A percentile compares a stretch with the other conserved stretches of the same genome.
Evolutionary conservation across 192 early-diverging fungal genomes (phyloP).

Genomic region (Podila clonocystis): DNA sequence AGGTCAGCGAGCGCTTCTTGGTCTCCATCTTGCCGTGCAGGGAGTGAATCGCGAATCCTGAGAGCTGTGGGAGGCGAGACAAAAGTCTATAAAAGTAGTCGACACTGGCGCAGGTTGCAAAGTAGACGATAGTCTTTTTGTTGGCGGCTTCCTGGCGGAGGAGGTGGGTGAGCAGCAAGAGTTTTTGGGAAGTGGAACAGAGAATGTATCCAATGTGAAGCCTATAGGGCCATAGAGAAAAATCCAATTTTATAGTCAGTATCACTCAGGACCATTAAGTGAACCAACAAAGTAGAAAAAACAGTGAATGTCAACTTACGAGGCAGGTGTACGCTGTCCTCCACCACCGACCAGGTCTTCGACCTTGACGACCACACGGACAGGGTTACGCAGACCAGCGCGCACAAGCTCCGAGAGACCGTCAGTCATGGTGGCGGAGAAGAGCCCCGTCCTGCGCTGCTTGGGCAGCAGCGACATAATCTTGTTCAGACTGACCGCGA

Average conservation of each 20-base stretch:
- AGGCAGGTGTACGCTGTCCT: slow-evolving; percentile 71
- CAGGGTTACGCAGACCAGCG: slow-evolving; percentile 93
- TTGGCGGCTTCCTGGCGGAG: slow-evolving; percentile 61
- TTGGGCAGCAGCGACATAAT: slow-evolving; percentile 89
- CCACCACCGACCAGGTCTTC: slow-evolving; percentile 64
- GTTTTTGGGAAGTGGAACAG: slow-evolving; percentile 83
- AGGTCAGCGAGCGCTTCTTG: slow-evolving; percentile 85
- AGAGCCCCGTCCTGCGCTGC: slow-evolving; percentile 95
- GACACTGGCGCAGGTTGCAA: slow-evolving; percentile 94
- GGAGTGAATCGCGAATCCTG: slow-evolving; percentile 69
- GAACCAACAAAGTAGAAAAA: neutral
- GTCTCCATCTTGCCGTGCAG: slow-evolving; percentile 96
- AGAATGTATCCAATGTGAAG: slow-evolving; percentile 80
- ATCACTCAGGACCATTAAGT: neutral
- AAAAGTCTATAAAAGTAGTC: slow-evolving; percentile 90
- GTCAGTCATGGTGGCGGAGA: slow-evolving; percentile 97
- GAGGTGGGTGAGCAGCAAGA: slow-evolving; percentile 76
- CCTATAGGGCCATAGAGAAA: slow-evolving; percentile 30
- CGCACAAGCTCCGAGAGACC: slow-evolving; percentile 82
- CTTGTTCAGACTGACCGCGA: slow-evolving; percentile 77
- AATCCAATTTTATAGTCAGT: slow-evolving; percentile 1
- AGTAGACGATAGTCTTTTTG: slow-evolving; percentile 94
- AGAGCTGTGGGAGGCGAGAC: slow-evolving; percentile 55
- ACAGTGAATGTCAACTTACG: slow-evolving; percentile 41
- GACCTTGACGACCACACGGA: slow-evolving; percentile 89